Percentiles rank a stretch among this genome's conserved stretches.
These are phyloP conservation scores for Cercospora zeae-maydis DNA, from an alignment of 2,329 filamentous ascomycete genomes.

Conservation along the genomic window DNA sequence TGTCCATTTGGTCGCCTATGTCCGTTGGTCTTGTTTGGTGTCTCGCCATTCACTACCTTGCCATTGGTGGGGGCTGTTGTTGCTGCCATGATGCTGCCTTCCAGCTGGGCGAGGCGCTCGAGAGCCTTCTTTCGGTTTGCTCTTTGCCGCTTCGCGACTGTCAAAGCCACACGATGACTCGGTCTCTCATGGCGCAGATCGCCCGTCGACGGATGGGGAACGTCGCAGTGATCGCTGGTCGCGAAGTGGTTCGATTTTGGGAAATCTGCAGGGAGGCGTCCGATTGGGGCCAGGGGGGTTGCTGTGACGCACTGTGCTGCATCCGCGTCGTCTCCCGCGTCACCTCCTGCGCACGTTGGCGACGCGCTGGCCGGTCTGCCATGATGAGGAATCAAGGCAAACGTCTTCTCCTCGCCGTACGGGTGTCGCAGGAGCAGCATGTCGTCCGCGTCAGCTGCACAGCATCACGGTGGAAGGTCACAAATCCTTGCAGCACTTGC, in stretches of 20 bases:
- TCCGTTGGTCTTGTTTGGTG: not conserved
- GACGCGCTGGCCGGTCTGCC: not conserved
- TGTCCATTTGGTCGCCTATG: not conserved
- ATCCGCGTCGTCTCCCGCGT: not conserved
- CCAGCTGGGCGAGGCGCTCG: not conserved
- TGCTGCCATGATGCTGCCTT: slow-evolving; percentile 3
- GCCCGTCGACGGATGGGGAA: not conserved
- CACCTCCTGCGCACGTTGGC: slow-evolving; percentile 4
- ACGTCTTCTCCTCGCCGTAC: slow-evolving; percentile 11
- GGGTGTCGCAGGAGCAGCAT: slow-evolving; percentile 10
- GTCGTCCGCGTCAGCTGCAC: slow-evolving; percentile 4
- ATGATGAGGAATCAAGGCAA: slow-evolving; percentile 3
- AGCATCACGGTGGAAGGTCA: slow-evolving; percentile 2
- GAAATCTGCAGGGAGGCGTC: not conserved
- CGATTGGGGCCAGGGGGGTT: not conserved
- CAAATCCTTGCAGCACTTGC: not conserved
- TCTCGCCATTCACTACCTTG: not conserved
- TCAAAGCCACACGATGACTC: not conserved
- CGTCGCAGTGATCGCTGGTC: not conserved
- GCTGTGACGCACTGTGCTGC: not conserved
- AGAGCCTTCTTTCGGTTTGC: not conserved
- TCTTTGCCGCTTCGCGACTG: not conserved
- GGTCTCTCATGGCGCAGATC: not conserved
- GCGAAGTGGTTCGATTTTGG: slow-evolving; percentile 4
- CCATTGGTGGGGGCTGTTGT: slow-evolving; percentile 6